Base-by-base conservation (phyloP, 2,329 filamentous ascomycete species). In the Phialophora expanda region DNA sequence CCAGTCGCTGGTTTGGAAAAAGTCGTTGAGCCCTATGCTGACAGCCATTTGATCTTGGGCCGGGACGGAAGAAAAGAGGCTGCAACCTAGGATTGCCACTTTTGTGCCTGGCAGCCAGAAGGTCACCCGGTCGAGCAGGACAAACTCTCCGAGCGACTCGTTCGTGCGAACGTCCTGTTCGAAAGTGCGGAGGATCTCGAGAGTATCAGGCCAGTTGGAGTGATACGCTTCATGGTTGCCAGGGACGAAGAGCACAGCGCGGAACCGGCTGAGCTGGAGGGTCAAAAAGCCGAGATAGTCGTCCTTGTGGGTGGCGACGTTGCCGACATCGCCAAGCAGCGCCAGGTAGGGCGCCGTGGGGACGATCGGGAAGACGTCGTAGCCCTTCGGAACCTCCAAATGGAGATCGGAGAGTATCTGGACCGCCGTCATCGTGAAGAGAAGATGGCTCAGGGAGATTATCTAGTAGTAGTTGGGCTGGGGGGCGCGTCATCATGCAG, bases 331-430 rank as follows among this genome's bases (percentile, higher is more conserved):
- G 24, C 86, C 86, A 0, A 87, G 78, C 0, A 88, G 78, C 0
- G 84, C 85, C 1, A 88, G 78, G 64, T 82, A 80, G 0, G 82
- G 82, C 1, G 84, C 82, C 57, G 75, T 77, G 1, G 82, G 80
- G 0, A 71, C 57, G 24, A 87, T 82, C 17, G 30, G 30, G 70
- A 84, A 87, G 26, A 76, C 24, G 68, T 85, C 81, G 72, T 87
- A 88, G 20, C 76, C 75, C 51, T 78, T 76, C 0, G 81, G 79
- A 8, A 73, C 71, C 71, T 88, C 85, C 7, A 88, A 78, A 66
- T 88, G 85, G 3, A 88, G 77, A 73, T 88, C 85, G 0, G 85
- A 87, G n/a, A 87, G 64, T 55, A 87, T 80, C 69, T 86, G 78
- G 60, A 79, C 46, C 6, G 46, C 46, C 24, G 24, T 26, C 30